Percentiles rank a stretch among this genome's conserved stretches.
These are phyloP conservation scores for Afroboletus lepidellus DNA, from an alignment of 1,284 basidiomycete genomes.

Conservation along the genomic window DNA sequence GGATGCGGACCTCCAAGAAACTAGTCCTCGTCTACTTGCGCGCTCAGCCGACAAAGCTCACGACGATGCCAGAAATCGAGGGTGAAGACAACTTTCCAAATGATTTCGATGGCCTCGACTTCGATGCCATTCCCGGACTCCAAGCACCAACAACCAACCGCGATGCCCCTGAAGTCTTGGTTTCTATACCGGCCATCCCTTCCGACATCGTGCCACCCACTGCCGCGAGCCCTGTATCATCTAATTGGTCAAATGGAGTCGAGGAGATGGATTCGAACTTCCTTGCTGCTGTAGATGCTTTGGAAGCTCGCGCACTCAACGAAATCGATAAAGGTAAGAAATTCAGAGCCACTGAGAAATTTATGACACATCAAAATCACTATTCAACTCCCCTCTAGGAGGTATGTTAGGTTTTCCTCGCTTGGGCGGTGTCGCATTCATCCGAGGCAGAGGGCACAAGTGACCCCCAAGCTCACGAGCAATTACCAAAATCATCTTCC, in stretches of 20 bases:
- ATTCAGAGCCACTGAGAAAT: neutral
- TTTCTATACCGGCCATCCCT: neutral
- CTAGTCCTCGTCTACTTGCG: neutral
- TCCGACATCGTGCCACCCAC: neutral
- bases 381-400: neutral
- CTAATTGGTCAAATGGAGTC: slow-evolving; percentile 28
- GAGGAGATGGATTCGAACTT: slow-evolving; percentile 36
- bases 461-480: neutral
- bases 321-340: slow-evolving; percentile 13
- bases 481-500: neutral
- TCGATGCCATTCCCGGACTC: slow-evolving; percentile 35
- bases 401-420: slow-evolving; percentile 17
- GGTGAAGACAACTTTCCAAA: slow-evolving; percentile 42
- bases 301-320: slow-evolving; percentile 35
- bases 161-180: slow-evolving; percentile 1
- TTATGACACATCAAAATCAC: slow-evolving; percentile 2
- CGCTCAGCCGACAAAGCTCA: neutral
- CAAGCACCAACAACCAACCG: slow-evolving; percentile 28
- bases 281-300: slow-evolving; percentile 39
- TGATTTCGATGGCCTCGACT: slow-evolving; percentile 40
- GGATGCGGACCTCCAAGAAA: neutral
- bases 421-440: neutral
- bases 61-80: slow-evolving; percentile 22
- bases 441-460: slow-evolving; percentile 4
- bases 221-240: slow-evolving; percentile 19